phyloP scores from a whole-genome alignment of 805 yeast species.

The Ogataea saltuana region DNA sequence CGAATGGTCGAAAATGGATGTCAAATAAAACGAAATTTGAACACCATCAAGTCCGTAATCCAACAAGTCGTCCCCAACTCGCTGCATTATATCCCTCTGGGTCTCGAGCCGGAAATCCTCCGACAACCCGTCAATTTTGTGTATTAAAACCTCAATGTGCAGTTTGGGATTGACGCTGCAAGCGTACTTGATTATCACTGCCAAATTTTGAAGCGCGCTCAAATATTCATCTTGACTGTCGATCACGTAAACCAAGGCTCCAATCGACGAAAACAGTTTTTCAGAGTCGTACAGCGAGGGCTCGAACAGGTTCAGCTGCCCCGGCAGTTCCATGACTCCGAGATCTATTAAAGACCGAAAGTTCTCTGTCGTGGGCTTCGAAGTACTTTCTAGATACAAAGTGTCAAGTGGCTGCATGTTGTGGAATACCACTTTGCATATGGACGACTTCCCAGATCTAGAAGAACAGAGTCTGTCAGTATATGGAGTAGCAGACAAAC shows the following conservation, averaged over 20 bases:
- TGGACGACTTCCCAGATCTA: conserved; percentile 91
- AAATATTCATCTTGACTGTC: conserved; percentile 95
- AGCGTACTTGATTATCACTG: conserved; percentile 86
- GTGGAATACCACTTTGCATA: conserved; percentile 93
- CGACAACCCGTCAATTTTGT: conserved; percentile 91
- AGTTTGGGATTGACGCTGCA: conserved; percentile 79
- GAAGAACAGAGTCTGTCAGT: conserved; percentile 21
- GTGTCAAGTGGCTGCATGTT: conserved; percentile 96
- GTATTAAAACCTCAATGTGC: conserved; percentile 89
- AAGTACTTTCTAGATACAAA: conserved; percentile 82
- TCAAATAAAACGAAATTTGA: conserved; percentile 85
- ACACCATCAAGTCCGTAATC: conserved; percentile 91
- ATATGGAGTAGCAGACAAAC: neutral
- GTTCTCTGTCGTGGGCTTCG: conserved; percentile 83
- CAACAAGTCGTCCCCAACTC: conserved; percentile 88
- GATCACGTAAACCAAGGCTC: conserved; percentile 90
- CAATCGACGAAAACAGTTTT: conserved; percentile 74
- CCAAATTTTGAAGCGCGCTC: conserved; percentile 84
- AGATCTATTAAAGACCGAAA: conserved; percentile 82
- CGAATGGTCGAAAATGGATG: conserved; percentile 93
- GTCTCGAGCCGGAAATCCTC: conserved; percentile 95
- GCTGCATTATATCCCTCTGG: conserved; percentile 93
- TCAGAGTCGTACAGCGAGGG: conserved; percentile 75
- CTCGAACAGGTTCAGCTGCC: conserved; percentile 86
- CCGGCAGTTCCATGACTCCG: conserved; percentile 92